These are phyloP conservation scores for Microsporum audouinii DNA, from an alignment of 2,329 filamentous ascomycete genomes.

Conservation along the genomic window DNA sequence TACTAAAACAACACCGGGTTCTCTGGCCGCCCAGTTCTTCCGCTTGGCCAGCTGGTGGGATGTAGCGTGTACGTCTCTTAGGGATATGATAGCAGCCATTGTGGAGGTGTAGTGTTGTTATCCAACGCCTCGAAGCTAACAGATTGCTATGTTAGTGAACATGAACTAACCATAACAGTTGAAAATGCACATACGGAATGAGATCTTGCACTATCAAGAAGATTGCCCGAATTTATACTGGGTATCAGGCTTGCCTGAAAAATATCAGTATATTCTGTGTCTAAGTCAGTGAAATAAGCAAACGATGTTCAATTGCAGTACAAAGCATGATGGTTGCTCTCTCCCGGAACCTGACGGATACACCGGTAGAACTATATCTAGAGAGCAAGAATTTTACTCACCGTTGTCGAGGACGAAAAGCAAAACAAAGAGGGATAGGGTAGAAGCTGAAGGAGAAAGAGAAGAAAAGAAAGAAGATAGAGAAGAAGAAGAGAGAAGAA, in stretches of 20 bases:
- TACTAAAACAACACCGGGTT: constrained; percentile 52
- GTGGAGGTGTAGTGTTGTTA: background rate
- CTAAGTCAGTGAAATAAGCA: background rate
- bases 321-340: background rate
- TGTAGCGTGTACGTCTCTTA: constrained; percentile 6
- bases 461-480: constrained; percentile 3
- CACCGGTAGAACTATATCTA: background rate
- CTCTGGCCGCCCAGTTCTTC: constrained; percentile 45
- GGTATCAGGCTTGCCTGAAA: too few species aligned
- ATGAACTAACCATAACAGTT: background rate
- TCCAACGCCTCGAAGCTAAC: background rate
- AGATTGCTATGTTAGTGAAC: background rate
- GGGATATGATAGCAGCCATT: constrained; percentile 20
- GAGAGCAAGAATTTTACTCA: background rate
- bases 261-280: too few species aligned
- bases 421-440: background rate
- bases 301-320: background rate
- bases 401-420: background rate
- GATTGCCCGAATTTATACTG: too few species aligned
- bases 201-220: background rate
- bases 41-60: constrained; percentile 38
- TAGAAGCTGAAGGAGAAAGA: constrained; percentile 4
- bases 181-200: background rate
- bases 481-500: background rate
- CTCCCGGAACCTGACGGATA: background rate